Conservation (phyloP, 768 basidiomycete species). For the Auricularia cornea region DNA sequence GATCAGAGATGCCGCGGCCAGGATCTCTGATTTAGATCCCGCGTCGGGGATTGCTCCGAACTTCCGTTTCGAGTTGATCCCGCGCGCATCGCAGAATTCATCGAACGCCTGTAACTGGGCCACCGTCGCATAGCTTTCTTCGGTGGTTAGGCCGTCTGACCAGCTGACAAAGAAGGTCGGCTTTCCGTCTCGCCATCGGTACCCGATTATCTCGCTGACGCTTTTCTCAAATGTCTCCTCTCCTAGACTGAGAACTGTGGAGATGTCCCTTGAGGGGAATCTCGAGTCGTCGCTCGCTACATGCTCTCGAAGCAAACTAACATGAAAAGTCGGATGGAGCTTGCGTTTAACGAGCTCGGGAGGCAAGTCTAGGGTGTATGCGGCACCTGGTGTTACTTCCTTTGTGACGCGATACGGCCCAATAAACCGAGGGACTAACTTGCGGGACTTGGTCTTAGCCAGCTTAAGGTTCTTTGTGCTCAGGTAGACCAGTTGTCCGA, state of each 20-base stretch:
- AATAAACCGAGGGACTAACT: constrained; percentile 8
- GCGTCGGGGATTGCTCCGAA: neutral
- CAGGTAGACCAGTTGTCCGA: constrained; percentile 7
- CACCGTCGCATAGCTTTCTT: neutral
- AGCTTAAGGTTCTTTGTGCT: constrained; percentile 6
- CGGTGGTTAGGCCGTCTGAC: neutral
- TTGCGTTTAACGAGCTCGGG: constrained; percentile 14
- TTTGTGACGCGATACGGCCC: constrained; percentile 4
- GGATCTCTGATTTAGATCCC: too few relatives aligned
- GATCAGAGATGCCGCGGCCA: too few relatives aligned
- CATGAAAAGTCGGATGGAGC: constrained; percentile 31
- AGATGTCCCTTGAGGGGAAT: constrained; percentile 23
- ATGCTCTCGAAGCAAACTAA: constrained; percentile 20
- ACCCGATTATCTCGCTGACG: neutral
- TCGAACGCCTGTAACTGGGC: neutral
- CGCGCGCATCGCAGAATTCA: neutral
- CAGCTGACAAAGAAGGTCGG: neutral
- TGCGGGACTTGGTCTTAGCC: constrained; percentile 4
- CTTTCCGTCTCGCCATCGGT: neutral
- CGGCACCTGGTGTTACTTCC: constrained; percentile 10
- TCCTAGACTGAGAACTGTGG: neutral
- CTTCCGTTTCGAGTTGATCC: neutral
- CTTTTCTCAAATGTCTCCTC: neutral
- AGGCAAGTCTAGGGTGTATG: constrained; percentile 26
- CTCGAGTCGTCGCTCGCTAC: constrained; percentile 21